Percentiles rank a stretch among this genome's conserved stretches.
phyloP scores from a whole-genome alignment of 75 land plant genomes.

The Chamaecyparis obtusa region DNA sequence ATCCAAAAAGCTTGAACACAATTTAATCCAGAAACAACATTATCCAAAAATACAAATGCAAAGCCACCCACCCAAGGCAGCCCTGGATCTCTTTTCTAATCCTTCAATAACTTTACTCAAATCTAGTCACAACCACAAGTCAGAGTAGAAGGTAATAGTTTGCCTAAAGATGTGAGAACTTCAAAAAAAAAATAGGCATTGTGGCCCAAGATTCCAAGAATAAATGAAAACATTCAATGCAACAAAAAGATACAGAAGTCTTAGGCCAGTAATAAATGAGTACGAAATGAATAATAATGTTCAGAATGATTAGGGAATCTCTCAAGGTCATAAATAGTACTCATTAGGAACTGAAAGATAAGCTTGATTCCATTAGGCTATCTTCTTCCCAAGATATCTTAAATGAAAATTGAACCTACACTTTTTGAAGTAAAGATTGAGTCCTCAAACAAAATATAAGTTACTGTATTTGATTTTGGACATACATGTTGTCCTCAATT shows the following conservation, averaged over 20 bases:
- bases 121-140: background rate
- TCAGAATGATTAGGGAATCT: background rate
- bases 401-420: background rate
- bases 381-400: background rate
- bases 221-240: background rate
- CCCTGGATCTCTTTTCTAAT: background rate
- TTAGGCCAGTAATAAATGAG: background rate
- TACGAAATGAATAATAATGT: background rate
- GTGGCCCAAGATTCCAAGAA: background rate
- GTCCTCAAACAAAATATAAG: background rate
- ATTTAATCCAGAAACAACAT: too few relatives aligned
- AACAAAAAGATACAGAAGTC: background rate
- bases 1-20: too few relatives aligned
- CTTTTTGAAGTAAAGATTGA: background rate
- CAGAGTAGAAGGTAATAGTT: background rate
- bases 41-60: background rate
- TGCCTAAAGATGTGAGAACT: background rate
- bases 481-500: too few relatives aligned
- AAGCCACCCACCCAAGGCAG: background rate
- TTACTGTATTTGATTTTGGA: background rate
- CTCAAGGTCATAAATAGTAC: background rate
- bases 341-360: background rate
- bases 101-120: background rate
- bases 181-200: background rate
- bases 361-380: background rate